phyloP scores from a whole-genome alignment of 2,329 filamentous ascomycete genomes.

The Parasarocladium wereldwijsianum region DNA sequence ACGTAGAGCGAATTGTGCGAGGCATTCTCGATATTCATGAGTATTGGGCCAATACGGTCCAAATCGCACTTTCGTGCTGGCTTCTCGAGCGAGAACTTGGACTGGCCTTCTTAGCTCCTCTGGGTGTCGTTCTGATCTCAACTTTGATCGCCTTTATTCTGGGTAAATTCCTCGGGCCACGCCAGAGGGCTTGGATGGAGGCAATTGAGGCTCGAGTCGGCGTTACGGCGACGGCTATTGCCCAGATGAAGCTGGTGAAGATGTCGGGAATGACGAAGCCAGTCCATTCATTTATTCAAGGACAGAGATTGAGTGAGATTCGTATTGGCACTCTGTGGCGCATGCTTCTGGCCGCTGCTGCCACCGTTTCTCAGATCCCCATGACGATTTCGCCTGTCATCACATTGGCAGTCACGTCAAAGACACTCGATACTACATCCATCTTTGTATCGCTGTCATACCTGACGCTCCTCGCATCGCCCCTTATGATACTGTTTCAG shows the following conservation, averaged over 20 bases:
- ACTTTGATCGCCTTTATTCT: too few species aligned
- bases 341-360: conserved; percentile 5
- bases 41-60: conserved; percentile 23
- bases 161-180: too few species aligned
- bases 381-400: conserved; percentile 14
- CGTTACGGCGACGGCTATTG: conserved; percentile 15
- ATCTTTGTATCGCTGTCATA: conserved; percentile 3
- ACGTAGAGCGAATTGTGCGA: conserved; percentile 25
- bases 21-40: conserved; percentile 23
- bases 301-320: conserved; percentile 10
- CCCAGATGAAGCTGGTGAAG: conserved; percentile 18
- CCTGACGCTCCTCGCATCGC: conserved; percentile 2
- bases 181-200: conserved; percentile 22
- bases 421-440: conserved; percentile 7
- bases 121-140: conserved; percentile 24
- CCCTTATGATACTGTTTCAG: conserved; percentile 2
- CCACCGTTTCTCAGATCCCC: conserved; percentile 14
- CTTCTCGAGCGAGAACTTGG: conserved; percentile 32
- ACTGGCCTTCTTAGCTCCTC: conserved; percentile 28
- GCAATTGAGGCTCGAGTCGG: conserved; percentile 19
- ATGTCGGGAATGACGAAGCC: conserved; percentile 14
- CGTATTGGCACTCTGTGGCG: conserved; percentile 8
- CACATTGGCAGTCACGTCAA: conserved; percentile 10
- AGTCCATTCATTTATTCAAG: conserved; percentile 9
- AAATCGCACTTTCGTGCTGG: conserved; percentile 28